Evolutionary conservation across 1,284 basidiomycete species (phyloP), one percentile per base, ranked within the genome.

Genomic region (Taiwanofungus camphoratus): DNA sequence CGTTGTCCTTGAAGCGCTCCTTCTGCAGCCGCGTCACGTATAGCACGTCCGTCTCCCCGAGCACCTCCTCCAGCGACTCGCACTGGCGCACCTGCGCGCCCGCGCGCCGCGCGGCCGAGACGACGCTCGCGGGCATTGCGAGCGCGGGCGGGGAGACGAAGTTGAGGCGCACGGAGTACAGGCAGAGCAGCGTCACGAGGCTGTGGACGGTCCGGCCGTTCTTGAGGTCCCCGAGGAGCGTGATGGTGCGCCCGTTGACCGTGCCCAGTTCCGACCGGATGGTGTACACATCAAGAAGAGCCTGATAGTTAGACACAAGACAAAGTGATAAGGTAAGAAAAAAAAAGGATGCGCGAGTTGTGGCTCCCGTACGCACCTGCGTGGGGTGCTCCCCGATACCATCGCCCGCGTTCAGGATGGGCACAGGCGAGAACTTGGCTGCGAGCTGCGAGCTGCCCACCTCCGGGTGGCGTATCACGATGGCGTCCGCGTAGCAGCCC

Each of bases 251-350:
- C 37, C 95, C 96, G 60, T 97, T 98, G 52, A 99, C 92, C 0
- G 95, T 98, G 50, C 96, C 96, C 34, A 99, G 79, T 68, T 99
- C 96, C 38, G 92, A 94, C 51, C 96, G 92, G 56, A 99, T 99
- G 33, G 94, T 97, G 67, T 92, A 99, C 21, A 97, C 82, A 62
- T 99, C 96, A 48, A 99, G 71, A 34, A 97, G 73, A 21, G 91
- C 92, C 84, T 91, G 24, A 6, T 48, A 4, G 12, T 16, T 16
- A 9, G 18, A 8, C n/a, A n/a, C 7, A 18, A 18, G 31, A 33
- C 31, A 33, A 18, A 33, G 16, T 33, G n/a, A n/a, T n/a, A n/a
- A n/a, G n/a, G n/a, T n/a, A n/a, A n/a, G n/a, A n/a, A n/a, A n/a
- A n/a, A n/a, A n/a, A n/a, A n/a, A n/a, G n/a, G n/a, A n/a, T n/a